Percentiles rank a stretch among this genome's conserved stretches.
Conservation (phyloP, 1,139 yeast genomes). For the Candida sojae region DNA sequence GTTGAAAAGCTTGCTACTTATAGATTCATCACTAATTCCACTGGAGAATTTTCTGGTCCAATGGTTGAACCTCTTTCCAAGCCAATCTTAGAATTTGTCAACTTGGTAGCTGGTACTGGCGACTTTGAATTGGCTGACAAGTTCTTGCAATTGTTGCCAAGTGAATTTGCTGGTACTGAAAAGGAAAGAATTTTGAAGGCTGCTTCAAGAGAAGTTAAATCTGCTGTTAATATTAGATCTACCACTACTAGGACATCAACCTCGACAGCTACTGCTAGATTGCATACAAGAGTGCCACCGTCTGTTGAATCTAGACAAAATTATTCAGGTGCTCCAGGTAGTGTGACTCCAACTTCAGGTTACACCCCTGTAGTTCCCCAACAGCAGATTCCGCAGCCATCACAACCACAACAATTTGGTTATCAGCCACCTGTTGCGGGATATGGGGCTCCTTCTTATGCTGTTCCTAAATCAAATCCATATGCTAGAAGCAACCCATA, state of each 20-base stretch:
- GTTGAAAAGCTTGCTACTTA: constrained; percentile 83
- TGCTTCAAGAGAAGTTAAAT: constrained; percentile 15
- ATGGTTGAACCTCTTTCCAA: constrained; percentile 55
- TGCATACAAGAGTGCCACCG: constrained; percentile 1
- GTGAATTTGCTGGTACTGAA: constrained; percentile 54
- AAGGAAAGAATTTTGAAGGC: constrained; percentile 80
- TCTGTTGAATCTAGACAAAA: background rate
- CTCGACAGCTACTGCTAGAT: background rate
- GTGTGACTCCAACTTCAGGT: constrained; percentile 6
- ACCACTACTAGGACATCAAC: background rate
- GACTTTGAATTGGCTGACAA: constrained; percentile 78
- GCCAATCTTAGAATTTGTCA: constrained; percentile 75
- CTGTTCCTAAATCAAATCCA: constrained; percentile 24
- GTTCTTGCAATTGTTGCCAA: constrained; percentile 70
- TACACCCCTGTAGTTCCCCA: constrained; percentile 6
- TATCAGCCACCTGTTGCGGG: constrained; percentile 12
- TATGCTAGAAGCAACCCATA: constrained; percentile 31
- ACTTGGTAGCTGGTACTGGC: constrained; percentile 79
- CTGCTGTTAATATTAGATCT: constrained; percentile 5
- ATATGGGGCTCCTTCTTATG: constrained; percentile 14
- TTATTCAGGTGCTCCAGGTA: background rate
- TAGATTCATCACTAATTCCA: constrained; percentile 52
- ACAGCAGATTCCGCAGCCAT: constrained; percentile 9
- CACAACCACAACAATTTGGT: constrained; percentile 12
- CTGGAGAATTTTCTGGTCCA: constrained; percentile 46